phyloP scores from a whole-genome alignment of 176 grass and related monocot species.

The Poa annua region DNA sequence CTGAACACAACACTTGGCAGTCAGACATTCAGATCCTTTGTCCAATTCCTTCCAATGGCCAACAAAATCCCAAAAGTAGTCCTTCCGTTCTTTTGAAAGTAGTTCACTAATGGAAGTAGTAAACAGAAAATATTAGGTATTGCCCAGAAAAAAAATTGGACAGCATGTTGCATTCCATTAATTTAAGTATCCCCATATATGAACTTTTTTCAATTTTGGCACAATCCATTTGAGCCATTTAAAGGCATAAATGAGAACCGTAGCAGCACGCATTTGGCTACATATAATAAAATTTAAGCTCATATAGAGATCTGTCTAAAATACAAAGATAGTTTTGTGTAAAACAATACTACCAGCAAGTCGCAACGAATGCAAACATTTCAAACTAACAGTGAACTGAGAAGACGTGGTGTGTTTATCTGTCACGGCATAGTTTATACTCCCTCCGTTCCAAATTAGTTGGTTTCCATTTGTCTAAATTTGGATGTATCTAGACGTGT shows the following conservation, averaged over 20 bases:
- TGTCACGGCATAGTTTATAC: background rate
- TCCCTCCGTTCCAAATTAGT: too few species aligned
- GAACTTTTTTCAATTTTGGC: background rate
- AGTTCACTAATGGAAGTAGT: constrained; percentile 61
- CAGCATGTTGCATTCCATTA: constrained; percentile 7
- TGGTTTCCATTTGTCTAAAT: too few species aligned
- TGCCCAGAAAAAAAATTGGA: constrained; percentile 14
- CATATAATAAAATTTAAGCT: background rate
- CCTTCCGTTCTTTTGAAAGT: constrained; percentile 81
- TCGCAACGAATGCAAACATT: background rate
- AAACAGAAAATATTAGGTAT: constrained; percentile 34
- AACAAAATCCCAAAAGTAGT: constrained; percentile 84
- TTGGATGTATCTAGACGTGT: too few species aligned
- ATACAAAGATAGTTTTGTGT: background rate
- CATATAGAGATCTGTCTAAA: background rate
- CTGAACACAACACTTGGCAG: constrained; percentile 82
- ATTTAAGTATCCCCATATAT: constrained; percentile 27
- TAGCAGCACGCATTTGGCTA: background rate
- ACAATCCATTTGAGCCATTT: background rate
- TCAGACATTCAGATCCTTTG: constrained; percentile 79
- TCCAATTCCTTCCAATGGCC: constrained; percentile 75
- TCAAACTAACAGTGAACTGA: background rate
- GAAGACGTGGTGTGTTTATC: background rate
- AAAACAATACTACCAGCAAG: constrained; percentile 2
- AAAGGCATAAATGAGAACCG: constrained; percentile 23